Conservation (phyloP, 179 eudicot species). For the Silene vulgaris region DNA sequence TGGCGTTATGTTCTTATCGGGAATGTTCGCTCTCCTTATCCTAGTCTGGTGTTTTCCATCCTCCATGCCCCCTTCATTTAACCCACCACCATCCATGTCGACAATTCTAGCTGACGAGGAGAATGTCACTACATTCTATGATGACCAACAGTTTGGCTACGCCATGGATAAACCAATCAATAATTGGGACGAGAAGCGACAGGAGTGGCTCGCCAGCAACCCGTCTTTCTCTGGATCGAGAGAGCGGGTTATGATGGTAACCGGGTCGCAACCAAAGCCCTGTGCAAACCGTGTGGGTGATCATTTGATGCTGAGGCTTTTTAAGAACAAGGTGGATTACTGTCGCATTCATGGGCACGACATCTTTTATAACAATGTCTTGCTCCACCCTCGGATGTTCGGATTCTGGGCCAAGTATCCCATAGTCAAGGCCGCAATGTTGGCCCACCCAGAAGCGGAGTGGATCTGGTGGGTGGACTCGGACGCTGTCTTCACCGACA, state of each 20-base stretch:
- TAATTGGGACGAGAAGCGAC: slow-evolving; percentile 38
- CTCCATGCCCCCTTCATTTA: slow-evolving; percentile 13
- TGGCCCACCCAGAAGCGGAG: slow-evolving; percentile 46
- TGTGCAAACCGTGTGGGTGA: slow-evolving; percentile 30
- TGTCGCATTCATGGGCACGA: slow-evolving; percentile 34
- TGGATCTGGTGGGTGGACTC: slow-evolving; percentile 51
- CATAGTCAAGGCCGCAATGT: slow-evolving; percentile 35
- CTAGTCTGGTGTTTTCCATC: slow-evolving; percentile 21
- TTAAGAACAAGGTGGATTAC: slow-evolving; percentile 40
- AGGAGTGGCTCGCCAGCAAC: slow-evolving; percentile 25
- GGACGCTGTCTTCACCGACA: slow-evolving; percentile 43
- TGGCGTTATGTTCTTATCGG: slow-evolving; percentile 13
- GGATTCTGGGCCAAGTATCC: slow-evolving; percentile 43
- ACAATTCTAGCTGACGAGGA: not conserved
- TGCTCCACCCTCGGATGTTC: slow-evolving; percentile 38
- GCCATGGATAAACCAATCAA: slow-evolving; percentile 22
- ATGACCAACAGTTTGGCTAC: slow-evolving; percentile 31
- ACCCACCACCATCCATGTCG: not conserved
- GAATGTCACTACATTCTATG: slow-evolving; percentile 28
- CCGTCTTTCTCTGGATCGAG: slow-evolving; percentile 16
- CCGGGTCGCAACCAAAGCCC: slow-evolving; percentile 38
- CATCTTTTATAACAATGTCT: slow-evolving; percentile 34
- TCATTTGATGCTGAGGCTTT: slow-evolving; percentile 31
- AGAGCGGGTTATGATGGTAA: slow-evolving; percentile 33
- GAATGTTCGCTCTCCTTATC: not conserved